Conservation (phyloP, 164 flowering plant species). For the Saururus chinensis region DNA sequence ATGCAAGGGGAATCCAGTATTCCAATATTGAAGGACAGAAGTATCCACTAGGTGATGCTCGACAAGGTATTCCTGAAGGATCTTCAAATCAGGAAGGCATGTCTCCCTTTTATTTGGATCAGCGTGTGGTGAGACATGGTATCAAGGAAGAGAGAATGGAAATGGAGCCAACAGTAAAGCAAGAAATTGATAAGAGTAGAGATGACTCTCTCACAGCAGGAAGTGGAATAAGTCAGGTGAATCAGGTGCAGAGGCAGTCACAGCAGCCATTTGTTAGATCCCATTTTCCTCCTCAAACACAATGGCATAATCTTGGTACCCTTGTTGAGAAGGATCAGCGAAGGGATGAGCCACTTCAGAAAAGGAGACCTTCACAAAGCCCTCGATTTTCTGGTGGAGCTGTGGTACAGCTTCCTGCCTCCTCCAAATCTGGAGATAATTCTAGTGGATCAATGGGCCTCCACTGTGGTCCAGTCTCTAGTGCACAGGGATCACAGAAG, state of each 20-base stretch:
- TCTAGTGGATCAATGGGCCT: slow-evolving; percentile 71
- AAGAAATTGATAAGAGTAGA: slow-evolving; percentile 29
- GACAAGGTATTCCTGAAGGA: slow-evolving; percentile 36
- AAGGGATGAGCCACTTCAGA: slow-evolving; percentile 66
- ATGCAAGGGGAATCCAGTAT: slow-evolving; percentile 50
- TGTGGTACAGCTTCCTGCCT: slow-evolving; percentile 68
- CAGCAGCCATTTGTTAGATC: slow-evolving; percentile 52
- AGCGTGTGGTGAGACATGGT: slow-evolving; percentile 35
- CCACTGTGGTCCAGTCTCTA: slow-evolving; percentile 34
- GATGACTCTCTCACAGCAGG: slow-evolving; percentile 29
- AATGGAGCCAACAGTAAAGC: slow-evolving; percentile 38
- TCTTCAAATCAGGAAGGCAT: slow-evolving; percentile 45
- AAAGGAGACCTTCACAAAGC: slow-evolving; percentile 70
- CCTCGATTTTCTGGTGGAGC: slow-evolving; percentile 67
- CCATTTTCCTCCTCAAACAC: slow-evolving; percentile 34
- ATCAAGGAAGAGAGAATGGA: slow-evolving; percentile 68
- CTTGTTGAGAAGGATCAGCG: slow-evolving; percentile 51
- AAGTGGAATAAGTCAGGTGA: slow-evolving; percentile 36
- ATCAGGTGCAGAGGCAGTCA: slow-evolving; percentile 46
- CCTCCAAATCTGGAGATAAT: slow-evolving; percentile 88
- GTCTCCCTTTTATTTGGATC: slow-evolving; percentile 34
- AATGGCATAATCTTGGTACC: slow-evolving; percentile 59
- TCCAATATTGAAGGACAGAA: slow-evolving; percentile 38
- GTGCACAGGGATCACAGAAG: slow-evolving; percentile 44
- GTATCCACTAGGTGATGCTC: slow-evolving; percentile 26